Evolutionary conservation across 768 basidiomycete species (phyloP), one percentile per base, ranked within the genome.

Genomic region (Mycena filopes): DNA sequence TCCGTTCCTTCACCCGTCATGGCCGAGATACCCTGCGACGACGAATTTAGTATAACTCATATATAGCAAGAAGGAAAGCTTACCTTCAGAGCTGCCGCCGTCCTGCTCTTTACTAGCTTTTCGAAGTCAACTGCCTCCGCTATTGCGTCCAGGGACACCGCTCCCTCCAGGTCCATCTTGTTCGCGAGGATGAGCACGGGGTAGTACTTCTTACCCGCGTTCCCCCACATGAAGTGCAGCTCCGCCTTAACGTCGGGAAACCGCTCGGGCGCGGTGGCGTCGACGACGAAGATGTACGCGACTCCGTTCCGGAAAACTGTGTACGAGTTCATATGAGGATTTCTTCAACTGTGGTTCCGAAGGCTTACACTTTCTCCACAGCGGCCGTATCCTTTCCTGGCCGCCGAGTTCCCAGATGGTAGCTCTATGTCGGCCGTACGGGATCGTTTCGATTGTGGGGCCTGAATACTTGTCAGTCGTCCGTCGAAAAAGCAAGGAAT

Each of bases 361-460:
- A 61, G 36, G 10, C 65, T 26, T 23, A 66, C 65, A 66, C 18
- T 43, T 9, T 16, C 66, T 31, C 66, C 83, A 85, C 38, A 85
- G 74, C 28, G 80, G 82, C 54, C 83, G 73, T 54, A 86, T 83
- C 75, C 47, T 60, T 70, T 82, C 80, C 71, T 82, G 82, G 49
- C 84, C 85, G 73, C 85, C 85, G 55, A 84, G 81, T 73, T 86
- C 85, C 85, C 84, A 86, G 8, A 86, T 80, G 15, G 82, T 84
- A 77, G 86, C 83, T 46, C 76, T 78, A 66, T 85, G 82, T 73
- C 84, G 83, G 75, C 84, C 83, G 58, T 60, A 43, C 28, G 33
- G 4, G 62, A 86, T 82, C 38, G 83, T 84, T 78, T 86, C 84
- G 69, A 84, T 82, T 75, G 84, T 86, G 80, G 1, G 25, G 7